A percentile compares a stretch with the other conserved stretches of the same genome.
Evolutionary conservation across 345 rosid genomes (phyloP).

Genomic region (Rhizophora mangle): DNA sequence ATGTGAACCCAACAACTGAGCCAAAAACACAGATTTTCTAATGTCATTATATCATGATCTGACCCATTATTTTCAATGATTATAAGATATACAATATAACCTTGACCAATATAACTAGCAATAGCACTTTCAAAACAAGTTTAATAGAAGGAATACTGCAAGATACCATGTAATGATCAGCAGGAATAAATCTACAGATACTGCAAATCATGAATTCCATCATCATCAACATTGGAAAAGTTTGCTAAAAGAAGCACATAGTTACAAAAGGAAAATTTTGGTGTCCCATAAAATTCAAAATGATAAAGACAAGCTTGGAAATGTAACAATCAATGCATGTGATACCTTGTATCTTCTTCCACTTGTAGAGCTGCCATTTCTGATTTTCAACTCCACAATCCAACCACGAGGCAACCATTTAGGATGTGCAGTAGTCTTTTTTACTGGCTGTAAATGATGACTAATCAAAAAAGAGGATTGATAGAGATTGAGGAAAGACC

Average conservation of each 20-base stretch:
- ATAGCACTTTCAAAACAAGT: not conserved
- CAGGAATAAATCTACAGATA: no score
- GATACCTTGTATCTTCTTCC: slow-evolving; percentile 41
- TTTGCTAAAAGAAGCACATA: no score
- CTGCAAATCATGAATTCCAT: no score
- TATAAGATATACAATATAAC: not conserved
- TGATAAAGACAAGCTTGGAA: not conserved
- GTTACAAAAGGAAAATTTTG: not conserved
- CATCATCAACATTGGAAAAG: no score
- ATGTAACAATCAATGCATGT: not conserved
- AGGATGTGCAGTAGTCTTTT: slow-evolving; percentile 20
- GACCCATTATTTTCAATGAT: not conserved
- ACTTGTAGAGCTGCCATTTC: slow-evolving; percentile 17
- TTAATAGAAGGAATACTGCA: not conserved
- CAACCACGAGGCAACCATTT: slow-evolving; percentile 46
- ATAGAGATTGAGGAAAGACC: not conserved
- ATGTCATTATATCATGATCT: no score
- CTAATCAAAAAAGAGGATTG: not conserved
- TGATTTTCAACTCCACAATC: slow-evolving; percentile 27
- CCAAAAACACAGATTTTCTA: no score
- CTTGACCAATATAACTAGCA: not conserved
- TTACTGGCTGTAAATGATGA: slow-evolving; percentile 16
- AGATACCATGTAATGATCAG: slow-evolving; percentile 8
- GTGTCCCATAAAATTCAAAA: not conserved
- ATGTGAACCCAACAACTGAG: no score